A percentile compares a stretch with the other conserved stretches of the same genome.
Conservation (phyloP, 2,329 filamentous ascomycete genomes). For the Neopestalotiopsis sp. region DNA sequence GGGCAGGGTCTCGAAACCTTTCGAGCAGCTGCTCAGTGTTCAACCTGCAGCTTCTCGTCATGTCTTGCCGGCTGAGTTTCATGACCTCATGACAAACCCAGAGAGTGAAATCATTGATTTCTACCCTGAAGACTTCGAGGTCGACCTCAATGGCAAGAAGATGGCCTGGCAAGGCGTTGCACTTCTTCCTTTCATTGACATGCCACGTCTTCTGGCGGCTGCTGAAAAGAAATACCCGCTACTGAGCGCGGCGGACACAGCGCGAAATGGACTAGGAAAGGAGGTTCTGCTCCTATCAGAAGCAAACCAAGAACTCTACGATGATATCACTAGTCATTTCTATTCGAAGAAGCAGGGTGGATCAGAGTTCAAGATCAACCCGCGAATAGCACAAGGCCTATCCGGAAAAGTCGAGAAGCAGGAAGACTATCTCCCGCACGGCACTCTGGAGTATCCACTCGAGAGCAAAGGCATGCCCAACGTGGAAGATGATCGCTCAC, state of each 20-base stretch:
- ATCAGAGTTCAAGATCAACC: conserved; percentile 74
- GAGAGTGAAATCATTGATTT: conserved; percentile 96
- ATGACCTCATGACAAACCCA: conserved; percentile 85
- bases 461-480: conserved; percentile 74
- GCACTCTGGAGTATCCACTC: conserved; percentile 79
- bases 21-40: conserved; percentile 98
- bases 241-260: conserved; percentile 76
- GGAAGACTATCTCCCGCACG: conserved; percentile 83
- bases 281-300: conserved; percentile 88
- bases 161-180: conserved; percentile 98
- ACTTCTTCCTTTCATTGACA: conserved; percentile 94
- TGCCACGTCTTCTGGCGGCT: conserved; percentile 80
- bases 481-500: conserved; percentile 83
- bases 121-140: conserved; percentile 91
- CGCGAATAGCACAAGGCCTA: conserved; percentile 76
- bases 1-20: conserved; percentile 85
- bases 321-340: conserved; percentile 82
- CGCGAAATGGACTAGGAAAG: conserved; percentile 79
- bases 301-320: conserved; percentile 77
- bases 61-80: conserved; percentile 86
- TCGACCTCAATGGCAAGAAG: conserved; percentile 97
- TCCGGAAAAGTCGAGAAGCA: conserved; percentile 83
- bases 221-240: conserved; percentile 84
- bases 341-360: conserved; percentile 86
- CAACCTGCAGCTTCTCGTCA: conserved; percentile 92